Percentiles rank a stretch among this genome's conserved stretches.
These are phyloP conservation scores for Triangularia verruculosa DNA, from an alignment of 2,329 filamentous ascomycete species.

Conservation along the genomic window DNA sequence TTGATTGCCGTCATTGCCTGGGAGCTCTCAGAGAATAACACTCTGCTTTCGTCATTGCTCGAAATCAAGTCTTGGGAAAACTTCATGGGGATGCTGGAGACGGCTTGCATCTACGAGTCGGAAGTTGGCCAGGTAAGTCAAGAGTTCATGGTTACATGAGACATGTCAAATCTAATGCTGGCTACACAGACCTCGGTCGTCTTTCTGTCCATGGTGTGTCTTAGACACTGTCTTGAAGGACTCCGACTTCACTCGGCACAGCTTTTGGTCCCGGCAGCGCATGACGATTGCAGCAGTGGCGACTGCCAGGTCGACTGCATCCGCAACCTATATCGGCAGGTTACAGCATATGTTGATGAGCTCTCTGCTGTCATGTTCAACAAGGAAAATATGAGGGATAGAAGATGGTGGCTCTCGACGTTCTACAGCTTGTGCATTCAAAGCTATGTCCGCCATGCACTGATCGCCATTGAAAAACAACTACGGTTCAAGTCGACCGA, in stretches of 20 bases:
- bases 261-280: constrained; percentile 25
- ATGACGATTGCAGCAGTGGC: constrained; percentile 28
- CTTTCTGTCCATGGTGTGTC: constrained; percentile 30
- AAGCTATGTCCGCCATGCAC: constrained; percentile 32
- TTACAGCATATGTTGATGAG: constrained; percentile 32
- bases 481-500: constrained; percentile 28
- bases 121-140: constrained; percentile 29
- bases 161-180: background rate
- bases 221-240: constrained; percentile 31
- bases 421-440: constrained; percentile 35
- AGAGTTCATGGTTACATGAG: background rate
- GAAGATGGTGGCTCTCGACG: constrained; percentile 34
- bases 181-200: constrained; percentile 29
- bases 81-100: constrained; percentile 32
- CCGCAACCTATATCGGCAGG: constrained; percentile 26
- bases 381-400: constrained; percentile 34
- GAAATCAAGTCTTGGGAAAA: constrained; percentile 31
- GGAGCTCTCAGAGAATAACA: constrained; percentile 33
- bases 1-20: constrained; percentile 32
- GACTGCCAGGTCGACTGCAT: constrained; percentile 32
- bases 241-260: constrained; percentile 28
- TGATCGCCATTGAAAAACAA: constrained; percentile 32
- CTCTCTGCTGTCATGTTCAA: constrained; percentile 33
- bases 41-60: constrained; percentile 23
- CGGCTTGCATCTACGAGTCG: constrained; percentile 31